Evolutionary conservation across 441 rosid species (phyloP), one percentile per base, ranked within the genome.

Genomic region (Populus hybrid): DNA sequence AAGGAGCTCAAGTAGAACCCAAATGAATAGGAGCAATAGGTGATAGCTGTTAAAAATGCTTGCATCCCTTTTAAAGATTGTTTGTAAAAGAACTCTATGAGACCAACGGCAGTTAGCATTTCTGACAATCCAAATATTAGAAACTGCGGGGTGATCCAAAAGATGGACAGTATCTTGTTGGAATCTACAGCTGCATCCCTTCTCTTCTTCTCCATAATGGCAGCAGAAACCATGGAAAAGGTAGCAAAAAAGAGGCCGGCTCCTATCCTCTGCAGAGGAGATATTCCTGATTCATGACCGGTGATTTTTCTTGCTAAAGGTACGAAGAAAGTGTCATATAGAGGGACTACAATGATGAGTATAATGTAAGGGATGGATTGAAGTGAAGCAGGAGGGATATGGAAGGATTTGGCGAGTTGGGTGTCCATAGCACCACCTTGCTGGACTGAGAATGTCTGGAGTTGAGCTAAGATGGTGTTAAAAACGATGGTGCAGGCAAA

Each of bases 61-160:
- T n/a, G n/a, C n/a, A n/a, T 92, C 68, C 98, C 98, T 70, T 87
- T 84, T 42, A 91, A 78, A 4, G 97, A 89, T 75, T 92, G 97
- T 76, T 93, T 92, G 90, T 95, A 95, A 82, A 95, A 95, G 87
- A 93, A 95, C 86, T 95, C 99, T 38, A 95, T 89, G 9, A 95
- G 87, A 35, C 99, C 99, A 24, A 95, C 97, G 0, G 97, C 98
- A 0, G 99, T 95, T 67, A 95, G 87, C 98, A 95, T 93, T 83
- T 95, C 99, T 0, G 99, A 91, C n/a, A 92, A 9, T 40, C 99
- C 99, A 16, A 95, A 95, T 78, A 95, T 92, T 66, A 93, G 79
- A 84, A 90, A 95, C 84, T 93, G 99, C 0, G 98, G 98, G 0
- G 94, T 82, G 83, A 95, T 91, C 99, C 98, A 95, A 75, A 95